Base-by-base conservation (phyloP, 441 rosid genomes). In the Gossypium davidsonii region DNA sequence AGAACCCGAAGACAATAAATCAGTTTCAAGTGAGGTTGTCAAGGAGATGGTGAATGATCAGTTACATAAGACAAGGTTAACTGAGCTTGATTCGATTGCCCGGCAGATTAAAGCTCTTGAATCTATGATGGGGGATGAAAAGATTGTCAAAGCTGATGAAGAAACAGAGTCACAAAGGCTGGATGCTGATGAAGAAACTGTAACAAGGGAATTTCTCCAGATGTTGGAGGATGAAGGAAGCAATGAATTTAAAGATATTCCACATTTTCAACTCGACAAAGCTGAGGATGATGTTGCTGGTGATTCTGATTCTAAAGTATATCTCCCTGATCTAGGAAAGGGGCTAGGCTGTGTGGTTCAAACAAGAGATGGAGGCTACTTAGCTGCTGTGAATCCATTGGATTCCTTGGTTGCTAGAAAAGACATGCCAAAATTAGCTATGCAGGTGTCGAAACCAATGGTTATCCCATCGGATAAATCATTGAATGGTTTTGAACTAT, bases 51-150 rank as follows among this genome's bases (percentile, higher is more conserved):
- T 91, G 74, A 83, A 82, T n/a, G 93, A 91, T 77, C 91, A 83
- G 64, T 21, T 81, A 15, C 97, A 89, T 52, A 60, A 79, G 26
- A 56, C 82, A 52, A 86, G 97, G 70, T 70, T 91, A 61, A 78
- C 86, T 0, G 97, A 91, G 86, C 87, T 94, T 21, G 97, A 89
- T 74, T 89, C 95, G 3, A 90, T 94, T 67, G 94, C 97, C 14
- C 87, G 86, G 73, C 95, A 94, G 83, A 91, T 94, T 52, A 91
- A 88, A 80, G 98, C 93, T 17, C 96, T 94, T 21, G 98, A 94
- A 66, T 88, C 93, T 2, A 84, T 87, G 89, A 91, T 91, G 86
- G 86, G 71, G 56, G 87, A 78, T 18, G 93, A 86, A 15, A 83
- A 73, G 58, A 73, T 48, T 39, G 71, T 58, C 14, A 83, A 64